Conservation (phyloP, 768 basidiomycete species). For the Strobilomyces echinocephalus region DNA sequence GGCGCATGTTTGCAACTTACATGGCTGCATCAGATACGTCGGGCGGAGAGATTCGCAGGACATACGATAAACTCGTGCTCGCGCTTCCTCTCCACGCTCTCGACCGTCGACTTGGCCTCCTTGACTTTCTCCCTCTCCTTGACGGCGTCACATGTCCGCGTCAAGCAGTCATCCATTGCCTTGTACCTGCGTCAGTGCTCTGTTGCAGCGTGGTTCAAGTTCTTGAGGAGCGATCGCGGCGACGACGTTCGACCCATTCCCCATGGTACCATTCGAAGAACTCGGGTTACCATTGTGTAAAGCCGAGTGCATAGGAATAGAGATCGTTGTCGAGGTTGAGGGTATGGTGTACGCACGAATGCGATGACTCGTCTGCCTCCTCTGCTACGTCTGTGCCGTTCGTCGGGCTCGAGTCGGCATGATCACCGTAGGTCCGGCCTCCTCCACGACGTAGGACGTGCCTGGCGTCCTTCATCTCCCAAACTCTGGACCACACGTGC, state of each 20-base stretch:
- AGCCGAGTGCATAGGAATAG: slow-evolving; percentile 7
- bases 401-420: too few species aligned
- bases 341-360: slow-evolving; percentile 3
- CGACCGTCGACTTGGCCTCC: slow-evolving; percentile 42
- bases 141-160: too few species aligned
- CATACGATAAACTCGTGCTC: too few species aligned
- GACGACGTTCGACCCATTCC: slow-evolving; percentile 30
- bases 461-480: too few species aligned
- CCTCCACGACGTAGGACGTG: too few species aligned
- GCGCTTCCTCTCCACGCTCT: slow-evolving; percentile 47
- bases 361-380: slow-evolving; percentile 6
- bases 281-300: slow-evolving; percentile 19
- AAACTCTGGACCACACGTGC: too few species aligned
- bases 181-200: slow-evolving; percentile 37
- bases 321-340: neutral
- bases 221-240: slow-evolving; percentile 34
- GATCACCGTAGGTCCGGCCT: too few species aligned
- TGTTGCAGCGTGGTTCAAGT: slow-evolving; percentile 47
- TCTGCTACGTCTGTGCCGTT: neutral
- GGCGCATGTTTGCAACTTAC: slow-evolving; percentile 43
- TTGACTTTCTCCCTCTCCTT: slow-evolving; percentile 29
- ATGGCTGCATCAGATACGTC: too few species aligned
- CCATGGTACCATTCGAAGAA: slow-evolving; percentile 47
- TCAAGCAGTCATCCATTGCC: too few species aligned
- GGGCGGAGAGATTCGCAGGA: too few species aligned